phyloP scores from a whole-genome alignment of 108 stramenopile species.

The Bacterosira constricta region DNA sequence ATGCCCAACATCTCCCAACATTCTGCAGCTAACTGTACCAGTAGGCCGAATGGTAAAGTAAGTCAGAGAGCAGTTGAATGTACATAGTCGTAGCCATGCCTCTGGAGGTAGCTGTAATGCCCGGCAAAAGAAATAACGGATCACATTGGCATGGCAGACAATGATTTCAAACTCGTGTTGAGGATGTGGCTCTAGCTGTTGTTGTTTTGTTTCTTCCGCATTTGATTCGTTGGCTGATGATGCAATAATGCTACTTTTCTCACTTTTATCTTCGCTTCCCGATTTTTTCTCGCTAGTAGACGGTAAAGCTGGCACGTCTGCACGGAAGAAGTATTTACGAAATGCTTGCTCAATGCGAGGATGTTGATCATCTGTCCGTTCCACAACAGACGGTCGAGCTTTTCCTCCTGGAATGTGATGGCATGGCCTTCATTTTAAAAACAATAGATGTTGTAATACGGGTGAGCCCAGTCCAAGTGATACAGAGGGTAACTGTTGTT shows the following conservation, averaged over 20 bases:
- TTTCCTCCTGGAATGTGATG: conserved; percentile 81
- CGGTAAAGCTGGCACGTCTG: conserved; percentile 33
- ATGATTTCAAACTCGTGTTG: conserved; percentile 92
- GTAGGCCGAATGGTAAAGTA: conserved; percentile 86
- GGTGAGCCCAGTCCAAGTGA: not conserved
- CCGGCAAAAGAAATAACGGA: conserved; percentile 92
- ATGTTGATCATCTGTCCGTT: conserved; percentile 72
- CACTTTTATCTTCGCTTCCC: conserved; percentile 9
- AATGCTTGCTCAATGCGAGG: conserved; percentile 89
- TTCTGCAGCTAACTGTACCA: conserved; percentile 85
- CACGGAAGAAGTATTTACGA: conserved; percentile 86
- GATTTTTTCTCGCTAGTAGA: conserved; percentile 17
- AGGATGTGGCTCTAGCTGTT: conserved; percentile 28
- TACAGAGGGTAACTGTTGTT: not conserved
- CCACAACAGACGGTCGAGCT: conserved; percentile 48
- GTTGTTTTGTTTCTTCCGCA: conserved; percentile 18
- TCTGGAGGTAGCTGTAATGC: conserved; percentile 93
- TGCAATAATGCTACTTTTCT: conserved; percentile 2
- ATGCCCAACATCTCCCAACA: conserved; percentile 91
- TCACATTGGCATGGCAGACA: conserved; percentile 96
- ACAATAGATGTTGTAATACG: not conserved
- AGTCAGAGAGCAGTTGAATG: conserved; percentile 90
- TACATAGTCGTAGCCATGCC: conserved; percentile 89
- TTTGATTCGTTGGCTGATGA: not conserved
- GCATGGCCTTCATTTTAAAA: conserved; percentile 46